phyloP scores from a whole-genome alignment of 1,284 basidiomycete genomes.

The Cystobasidium slooffiae region DNA sequence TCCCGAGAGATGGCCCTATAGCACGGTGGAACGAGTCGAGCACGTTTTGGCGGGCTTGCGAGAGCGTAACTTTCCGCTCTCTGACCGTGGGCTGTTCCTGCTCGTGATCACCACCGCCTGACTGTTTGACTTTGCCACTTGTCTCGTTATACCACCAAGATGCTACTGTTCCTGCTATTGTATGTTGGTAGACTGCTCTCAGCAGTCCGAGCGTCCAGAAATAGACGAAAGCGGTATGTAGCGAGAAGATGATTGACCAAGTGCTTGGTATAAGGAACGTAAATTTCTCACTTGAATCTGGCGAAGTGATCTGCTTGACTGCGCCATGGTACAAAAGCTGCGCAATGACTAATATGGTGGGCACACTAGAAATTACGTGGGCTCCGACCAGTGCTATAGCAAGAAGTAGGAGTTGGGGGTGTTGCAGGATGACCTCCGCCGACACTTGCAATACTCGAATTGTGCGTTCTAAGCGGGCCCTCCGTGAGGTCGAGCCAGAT shows the following conservation, averaged over 20 bases:
- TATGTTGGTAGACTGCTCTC: constrained; percentile 28
- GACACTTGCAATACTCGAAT: constrained; percentile 34
- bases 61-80: neutral
- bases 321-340: constrained; percentile 32
- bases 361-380: constrained; percentile 13
- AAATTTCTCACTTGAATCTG: neutral
- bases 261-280: constrained; percentile 18
- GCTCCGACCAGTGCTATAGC: constrained; percentile 22
- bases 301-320: neutral
- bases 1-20: constrained; percentile 22
- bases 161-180: constrained; percentile 36
- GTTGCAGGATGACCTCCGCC: constrained; percentile 20
- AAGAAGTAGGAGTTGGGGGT: constrained; percentile 20
- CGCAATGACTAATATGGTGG: constrained; percentile 25
- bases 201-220: constrained; percentile 35
- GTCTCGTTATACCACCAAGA: constrained; percentile 32
- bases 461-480: constrained; percentile 26
- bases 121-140: neutral
- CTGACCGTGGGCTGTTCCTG: neutral
- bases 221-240: constrained; percentile 41
- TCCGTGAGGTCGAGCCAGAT: constrained; percentile 10
- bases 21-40: constrained; percentile 21
- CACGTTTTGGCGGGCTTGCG: constrained; percentile 16
- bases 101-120: neutral
- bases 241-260: neutral